Evolutionary conservation across 2,329 filamentous ascomycete species (phyloP).

Genomic region (Colletotrichum spinosum): DNA sequence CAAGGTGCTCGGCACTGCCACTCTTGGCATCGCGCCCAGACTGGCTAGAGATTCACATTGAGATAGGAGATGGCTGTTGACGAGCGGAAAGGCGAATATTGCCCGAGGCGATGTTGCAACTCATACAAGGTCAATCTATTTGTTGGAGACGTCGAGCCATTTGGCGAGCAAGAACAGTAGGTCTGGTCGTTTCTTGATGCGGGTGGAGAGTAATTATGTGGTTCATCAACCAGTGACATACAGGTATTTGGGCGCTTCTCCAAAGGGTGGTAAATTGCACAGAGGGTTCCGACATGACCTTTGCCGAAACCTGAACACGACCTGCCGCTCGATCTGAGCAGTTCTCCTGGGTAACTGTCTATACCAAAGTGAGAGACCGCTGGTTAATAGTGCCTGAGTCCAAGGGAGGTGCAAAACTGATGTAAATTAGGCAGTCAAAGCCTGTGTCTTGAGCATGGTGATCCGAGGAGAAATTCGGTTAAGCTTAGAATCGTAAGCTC

Average conservation of each 20-base stretch:
- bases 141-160: constrained; percentile 9
- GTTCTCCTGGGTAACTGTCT: no score
- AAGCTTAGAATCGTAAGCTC: no score
- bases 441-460: no score
- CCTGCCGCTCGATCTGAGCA: no score
- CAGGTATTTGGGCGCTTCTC: background rate
- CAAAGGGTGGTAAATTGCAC: no score
- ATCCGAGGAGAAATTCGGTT: no score
- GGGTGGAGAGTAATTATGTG: background rate
- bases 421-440: no score
- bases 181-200: background rate
- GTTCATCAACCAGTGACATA: background rate
- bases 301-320: no score
- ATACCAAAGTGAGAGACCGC: no score
- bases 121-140: background rate
- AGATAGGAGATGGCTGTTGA: constrained; percentile 1
- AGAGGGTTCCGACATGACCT: no score
- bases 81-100: background rate
- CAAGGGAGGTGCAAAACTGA: no score
- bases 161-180: background rate
- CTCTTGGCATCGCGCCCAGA: constrained; percentile 29
- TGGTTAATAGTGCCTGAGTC: no score
- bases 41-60: constrained; percentile 29
- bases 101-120: background rate
- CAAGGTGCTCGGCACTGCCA: constrained; percentile 32